A percentile compares a stretch with the other conserved stretches of the same genome.
Conservation (phyloP, 441 rosid genomes). For the Dalechampia spathulata region DNA sequence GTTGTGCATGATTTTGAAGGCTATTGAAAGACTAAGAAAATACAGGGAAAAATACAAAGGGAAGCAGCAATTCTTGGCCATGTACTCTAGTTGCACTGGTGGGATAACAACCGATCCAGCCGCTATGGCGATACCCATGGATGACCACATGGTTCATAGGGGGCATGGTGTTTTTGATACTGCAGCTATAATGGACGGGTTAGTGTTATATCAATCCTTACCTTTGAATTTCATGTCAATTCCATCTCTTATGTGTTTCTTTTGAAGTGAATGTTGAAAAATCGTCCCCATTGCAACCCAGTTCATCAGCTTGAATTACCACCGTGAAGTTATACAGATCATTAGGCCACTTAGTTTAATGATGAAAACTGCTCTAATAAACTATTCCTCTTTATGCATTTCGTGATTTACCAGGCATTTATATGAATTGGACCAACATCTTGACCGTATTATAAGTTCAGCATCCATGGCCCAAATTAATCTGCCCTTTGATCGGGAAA, state of each 20-base stretch:
- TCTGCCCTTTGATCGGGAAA: conserved; percentile 58
- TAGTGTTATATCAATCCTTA: conserved; percentile 17
- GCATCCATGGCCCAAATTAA: conserved; percentile 68
- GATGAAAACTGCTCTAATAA: no score
- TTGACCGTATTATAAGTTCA: conserved; percentile 72
- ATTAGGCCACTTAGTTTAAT: no score
- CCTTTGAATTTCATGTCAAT: not conserved
- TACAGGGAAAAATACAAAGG: conserved; percentile 34
- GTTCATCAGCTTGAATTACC: no score
- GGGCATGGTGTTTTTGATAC: conserved; percentile 97
- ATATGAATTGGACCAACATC: conserved; percentile 84
- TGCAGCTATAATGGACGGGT: conserved; percentile 73
- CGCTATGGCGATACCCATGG: conserved; percentile 83
- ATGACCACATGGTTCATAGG: conserved; percentile 93
- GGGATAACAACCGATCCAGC: conserved; percentile 70
- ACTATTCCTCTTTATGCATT: no score
- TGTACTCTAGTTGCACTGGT: conserved; percentile 81
- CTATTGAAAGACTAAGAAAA: conserved; percentile 45
- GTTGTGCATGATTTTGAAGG: conserved; percentile 29
- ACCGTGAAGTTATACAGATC: no score
- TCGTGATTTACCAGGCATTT: conserved; percentile 42
- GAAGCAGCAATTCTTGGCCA: conserved; percentile 55
- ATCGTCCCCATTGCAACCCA: no score
- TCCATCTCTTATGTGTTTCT: no score
- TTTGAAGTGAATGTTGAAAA: no score